Conservation (phyloP, 352 stramenopile genomes). For the Pythium dissotocum region DNA sequence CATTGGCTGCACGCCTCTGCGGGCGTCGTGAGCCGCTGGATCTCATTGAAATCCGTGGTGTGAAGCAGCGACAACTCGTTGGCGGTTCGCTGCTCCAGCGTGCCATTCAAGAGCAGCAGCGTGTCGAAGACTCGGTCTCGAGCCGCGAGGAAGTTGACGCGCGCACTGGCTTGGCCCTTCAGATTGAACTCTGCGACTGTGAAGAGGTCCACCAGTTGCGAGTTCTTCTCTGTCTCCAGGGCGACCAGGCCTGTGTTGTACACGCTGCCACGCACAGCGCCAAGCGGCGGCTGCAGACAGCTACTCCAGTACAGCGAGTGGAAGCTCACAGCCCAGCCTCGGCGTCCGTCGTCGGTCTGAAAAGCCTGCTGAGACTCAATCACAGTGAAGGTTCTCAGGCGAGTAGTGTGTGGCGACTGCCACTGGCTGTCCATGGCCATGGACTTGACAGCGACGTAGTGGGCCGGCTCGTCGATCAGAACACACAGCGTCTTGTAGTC, state of each 20-base stretch:
- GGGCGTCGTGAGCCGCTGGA: constrained; percentile 4
- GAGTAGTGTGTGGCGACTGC: constrained; percentile 9
- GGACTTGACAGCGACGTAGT: constrained; percentile 23
- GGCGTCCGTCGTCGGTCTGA: constrained; percentile 17
- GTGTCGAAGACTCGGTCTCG: constrained; percentile 15
- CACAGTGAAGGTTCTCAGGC: constrained; percentile 16
- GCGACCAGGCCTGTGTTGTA: constrained; percentile 29
- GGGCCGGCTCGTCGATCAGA: constrained; percentile 14
- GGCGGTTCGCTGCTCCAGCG: constrained; percentile 22
- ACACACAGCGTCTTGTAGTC: constrained; percentile 17
- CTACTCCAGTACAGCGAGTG: constrained; percentile 25
- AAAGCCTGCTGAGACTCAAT: constrained; percentile 24
- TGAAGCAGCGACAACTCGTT: constrained; percentile 9
- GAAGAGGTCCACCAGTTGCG: constrained; percentile 20
- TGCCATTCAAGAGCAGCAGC: constrained; percentile 15
- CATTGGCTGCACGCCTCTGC: constrained; percentile 15
- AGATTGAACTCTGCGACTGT: constrained; percentile 24
- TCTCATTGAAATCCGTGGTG: constrained; percentile 14
- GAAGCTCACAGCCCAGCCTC: constrained; percentile 27
- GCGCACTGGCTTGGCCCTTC: constrained; percentile 16
- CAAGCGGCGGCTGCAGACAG: constrained; percentile 10
- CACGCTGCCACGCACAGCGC: constrained; percentile 26
- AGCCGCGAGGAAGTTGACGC: constrained; percentile 3
- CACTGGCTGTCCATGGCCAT: constrained; percentile 22
- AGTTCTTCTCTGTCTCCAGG: constrained; percentile 7